Conservation (phyloP, 352 stramenopile species). For the Pythium sukuiense region DNA sequence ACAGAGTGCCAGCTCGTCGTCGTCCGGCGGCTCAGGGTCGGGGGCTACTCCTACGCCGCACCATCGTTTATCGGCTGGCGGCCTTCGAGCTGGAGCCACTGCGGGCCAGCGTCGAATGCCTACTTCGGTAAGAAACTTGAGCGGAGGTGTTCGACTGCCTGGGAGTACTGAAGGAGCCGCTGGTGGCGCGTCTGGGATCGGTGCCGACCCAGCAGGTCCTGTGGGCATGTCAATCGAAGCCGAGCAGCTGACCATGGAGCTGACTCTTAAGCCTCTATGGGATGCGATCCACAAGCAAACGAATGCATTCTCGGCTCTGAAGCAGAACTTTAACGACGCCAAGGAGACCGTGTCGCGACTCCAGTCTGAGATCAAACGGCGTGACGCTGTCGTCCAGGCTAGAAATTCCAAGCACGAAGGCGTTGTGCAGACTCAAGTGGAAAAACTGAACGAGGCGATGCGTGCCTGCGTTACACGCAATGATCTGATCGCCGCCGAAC, state of each 20-base stretch:
- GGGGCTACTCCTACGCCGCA: conserved; percentile 52
- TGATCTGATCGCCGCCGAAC: conserved; percentile 73
- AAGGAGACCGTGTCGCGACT: conserved; percentile 71
- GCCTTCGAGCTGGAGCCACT: not conserved
- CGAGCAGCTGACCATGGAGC: conserved; percentile 27
- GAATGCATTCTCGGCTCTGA: conserved; percentile 64
- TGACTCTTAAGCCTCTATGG: conserved; percentile 67
- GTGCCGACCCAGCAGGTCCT: conserved; percentile 26
- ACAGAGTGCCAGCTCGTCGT: conserved; percentile 36
- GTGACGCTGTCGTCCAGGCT: conserved; percentile 73
- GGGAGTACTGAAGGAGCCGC: conserved; percentile 1
- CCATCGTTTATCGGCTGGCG: conserved; percentile 53
- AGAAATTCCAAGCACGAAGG: conserved; percentile 77
- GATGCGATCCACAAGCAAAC: conserved; percentile 79
- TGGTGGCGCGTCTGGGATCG: conserved; percentile 30
- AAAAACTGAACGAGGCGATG: conserved; percentile 78
- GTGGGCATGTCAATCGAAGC: conserved; percentile 22
- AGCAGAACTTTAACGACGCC: conserved; percentile 63
- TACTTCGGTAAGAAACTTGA: conserved; percentile 8
- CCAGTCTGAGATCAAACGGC: conserved; percentile 81
- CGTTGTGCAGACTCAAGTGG: conserved; percentile 68
- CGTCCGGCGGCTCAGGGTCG: not conserved
- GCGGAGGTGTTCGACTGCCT: not conserved
- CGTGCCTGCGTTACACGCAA: conserved; percentile 74
- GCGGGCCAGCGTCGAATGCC: conserved; percentile 9